Evolutionary conservation across 345 rosid genomes (phyloP).

Genomic region (Draba incana): DNA sequence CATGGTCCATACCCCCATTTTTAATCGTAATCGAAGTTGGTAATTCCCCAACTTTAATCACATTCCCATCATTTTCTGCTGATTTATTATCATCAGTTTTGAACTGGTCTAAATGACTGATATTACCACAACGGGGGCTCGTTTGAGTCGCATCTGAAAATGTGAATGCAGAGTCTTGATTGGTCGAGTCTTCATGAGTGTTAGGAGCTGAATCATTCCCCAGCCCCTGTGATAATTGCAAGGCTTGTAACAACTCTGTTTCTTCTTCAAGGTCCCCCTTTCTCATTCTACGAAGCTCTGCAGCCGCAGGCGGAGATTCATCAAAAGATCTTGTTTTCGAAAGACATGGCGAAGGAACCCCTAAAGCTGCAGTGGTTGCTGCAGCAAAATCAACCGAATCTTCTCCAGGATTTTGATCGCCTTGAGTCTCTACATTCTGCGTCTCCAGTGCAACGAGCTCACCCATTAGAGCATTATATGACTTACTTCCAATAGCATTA

Average conservation of each 20-base stretch:
- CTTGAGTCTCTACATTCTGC: slow-evolving; percentile 49
- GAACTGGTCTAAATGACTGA: slow-evolving; percentile 42
- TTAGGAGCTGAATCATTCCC: slow-evolving; percentile 35
- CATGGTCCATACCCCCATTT: slow-evolving; percentile 43
- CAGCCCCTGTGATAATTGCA: slow-evolving; percentile 69
- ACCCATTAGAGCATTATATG: slow-evolving; percentile 82
- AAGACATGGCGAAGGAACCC: slow-evolving; percentile 93
- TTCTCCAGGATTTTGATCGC: slow-evolving; percentile 52
- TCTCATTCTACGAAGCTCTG: slow-evolving; percentile 47
- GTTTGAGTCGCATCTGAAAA: slow-evolving; percentile 47
- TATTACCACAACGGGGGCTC: slow-evolving; percentile 35
- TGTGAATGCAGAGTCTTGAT: slow-evolving; percentile 41
- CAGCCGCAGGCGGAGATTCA: slow-evolving; percentile 63
- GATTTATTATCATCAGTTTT: slow-evolving; percentile 43
- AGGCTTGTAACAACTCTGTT: slow-evolving; percentile 67
- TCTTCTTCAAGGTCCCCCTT: slow-evolving; percentile 90
- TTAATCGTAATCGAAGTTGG: slow-evolving; percentile 36
- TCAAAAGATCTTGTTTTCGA: slow-evolving; percentile 78
- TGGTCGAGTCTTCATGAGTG: slow-evolving; percentile 38
- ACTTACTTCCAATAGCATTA: slow-evolving; percentile 79
- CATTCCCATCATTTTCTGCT: slow-evolving; percentile 32
- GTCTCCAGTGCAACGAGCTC: slow-evolving; percentile 94
- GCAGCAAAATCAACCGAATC: slow-evolving; percentile 95
- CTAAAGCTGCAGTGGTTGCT: slow-evolving; percentile 91
- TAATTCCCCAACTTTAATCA: slow-evolving; percentile 40